phyloP scores from a whole-genome alignment of 1,284 basidiomycete genomes.

The Kalmanozyma brasiliensis region DNA sequence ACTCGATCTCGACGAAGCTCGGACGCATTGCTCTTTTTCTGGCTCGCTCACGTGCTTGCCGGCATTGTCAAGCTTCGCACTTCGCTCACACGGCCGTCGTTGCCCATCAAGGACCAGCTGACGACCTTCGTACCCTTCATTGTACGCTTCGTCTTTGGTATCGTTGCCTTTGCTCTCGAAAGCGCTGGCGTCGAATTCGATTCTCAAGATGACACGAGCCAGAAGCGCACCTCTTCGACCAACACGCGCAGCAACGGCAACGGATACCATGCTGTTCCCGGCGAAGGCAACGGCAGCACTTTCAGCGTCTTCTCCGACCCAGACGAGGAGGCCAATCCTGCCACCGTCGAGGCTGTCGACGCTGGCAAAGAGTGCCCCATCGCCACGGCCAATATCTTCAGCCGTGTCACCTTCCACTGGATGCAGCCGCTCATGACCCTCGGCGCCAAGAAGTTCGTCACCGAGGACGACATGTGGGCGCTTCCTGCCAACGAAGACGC shows the following conservation, averaged over 20 bases:
- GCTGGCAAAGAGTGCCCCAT: conserved; percentile 73
- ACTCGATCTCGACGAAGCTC: conserved; percentile 81
- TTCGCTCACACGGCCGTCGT: conserved; percentile 41
- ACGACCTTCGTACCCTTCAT: conserved; percentile 52
- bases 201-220: conserved; percentile 10
- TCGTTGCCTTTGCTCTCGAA: conserved; percentile 58
- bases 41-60: conserved; percentile 77
- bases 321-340: conserved; percentile 63
- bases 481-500: conserved; percentile 74
- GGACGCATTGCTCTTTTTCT: conserved; percentile 81
- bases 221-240: conserved; percentile 1
- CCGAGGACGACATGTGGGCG: conserved; percentile 83
- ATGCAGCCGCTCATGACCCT: conserved; percentile 76
- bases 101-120: conserved; percentile 41
- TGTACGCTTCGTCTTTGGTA: conserved; percentile 46
- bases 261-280: conserved; percentile 27
- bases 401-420: conserved; percentile 76
- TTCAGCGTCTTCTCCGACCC: conserved; percentile 49
- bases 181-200: conserved; percentile 57
- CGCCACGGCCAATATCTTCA: conserved; percentile 72
- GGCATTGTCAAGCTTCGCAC: conserved; percentile 73
- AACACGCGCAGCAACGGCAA: conserved; percentile 14
- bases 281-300: conserved; percentile 34
- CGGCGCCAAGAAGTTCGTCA: conserved; percentile 81
- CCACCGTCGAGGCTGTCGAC: conserved; percentile 74